Base-by-base conservation (phyloP, 257 asterid genomes). In the Solanum paucissectum region DNA sequence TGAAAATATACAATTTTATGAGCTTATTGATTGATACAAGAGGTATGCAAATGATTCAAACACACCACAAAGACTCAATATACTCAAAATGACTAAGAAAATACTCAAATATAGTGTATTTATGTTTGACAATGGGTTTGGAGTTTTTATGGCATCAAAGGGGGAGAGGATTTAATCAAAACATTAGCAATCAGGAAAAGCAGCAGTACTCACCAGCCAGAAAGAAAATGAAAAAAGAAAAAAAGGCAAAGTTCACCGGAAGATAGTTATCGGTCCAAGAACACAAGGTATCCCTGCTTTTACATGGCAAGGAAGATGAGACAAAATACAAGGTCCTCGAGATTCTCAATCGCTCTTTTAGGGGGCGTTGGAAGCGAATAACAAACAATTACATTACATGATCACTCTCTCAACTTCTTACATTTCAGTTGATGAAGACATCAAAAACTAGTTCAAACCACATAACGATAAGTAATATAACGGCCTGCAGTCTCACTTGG, bases 401-500 rank as follows among this genome's bases (percentile, higher is more conserved):
- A 44, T 25, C 3, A 5, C 20, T 79, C 64, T 79, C 38, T 29
- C 62, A 32, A 25, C 18, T 79, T 46, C 84, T 44, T 79, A 79
- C 85, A 14, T 79, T 79, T 79, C 64, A 44, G 14, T 25, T 44
- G 66, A 36, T 27, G 66, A 44, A 79, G 49, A 25, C 64, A 25
- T 27, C 3, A 79, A 27, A 76, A 79, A 44, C 85, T 14, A 44
- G 62, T 79, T 95, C 94, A 96, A 12, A 94, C 93, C 10, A 94
- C 98, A 71, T 69, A 95, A 64, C 98, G 90, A 62, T 96, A 96
- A n/a, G 99, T 96, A 87, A 96, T 91, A 60, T 96, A 95, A 20
- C 94, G 93, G 9, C 99, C 98, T 46, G 98, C 98, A 76, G 98
- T 96, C 92, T 96, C 98, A 90, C 99, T 96, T 16, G 99, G 95